Evolutionary conservation across 73 alveolate species (phyloP).

Genomic region (Paraurostyla sp.): DNA sequence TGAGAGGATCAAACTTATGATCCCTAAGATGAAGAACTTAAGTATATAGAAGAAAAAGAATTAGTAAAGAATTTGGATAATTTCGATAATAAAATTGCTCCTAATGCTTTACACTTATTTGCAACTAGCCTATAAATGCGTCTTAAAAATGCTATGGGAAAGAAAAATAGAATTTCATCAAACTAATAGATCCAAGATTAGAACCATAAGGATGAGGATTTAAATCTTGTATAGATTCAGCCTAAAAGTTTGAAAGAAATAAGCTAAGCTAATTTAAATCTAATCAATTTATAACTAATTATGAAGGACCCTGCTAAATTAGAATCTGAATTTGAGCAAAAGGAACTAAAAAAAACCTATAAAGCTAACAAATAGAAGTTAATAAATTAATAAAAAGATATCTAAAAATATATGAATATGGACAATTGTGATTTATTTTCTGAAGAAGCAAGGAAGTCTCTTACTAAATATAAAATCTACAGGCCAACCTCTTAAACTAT

Average conservation of each 20-base stretch:
- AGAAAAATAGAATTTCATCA: not conserved
- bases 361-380: not conserved
- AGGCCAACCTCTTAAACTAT: not conserved
- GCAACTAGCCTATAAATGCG: not conserved
- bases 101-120: constrained; percentile 24
- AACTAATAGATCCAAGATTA: not conserved
- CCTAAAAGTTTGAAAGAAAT: not conserved
- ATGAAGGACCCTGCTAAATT: constrained; percentile 33
- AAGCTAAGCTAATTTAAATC: constrained; percentile 12
- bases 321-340: constrained; percentile 9
- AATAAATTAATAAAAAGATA: not conserved
- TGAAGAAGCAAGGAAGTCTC: constrained; percentile 32
- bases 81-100: constrained; percentile 40
- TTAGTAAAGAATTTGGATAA: not conserved
- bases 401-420: not conserved
- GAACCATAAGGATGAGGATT: not conserved
- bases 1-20: constrained; percentile 15
- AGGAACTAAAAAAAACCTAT: not conserved
- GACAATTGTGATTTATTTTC: constrained; percentile 45
- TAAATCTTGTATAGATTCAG: not conserved
- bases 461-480: constrained; percentile 33
- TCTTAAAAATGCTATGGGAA: constrained; percentile 13
- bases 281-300: constrained; percentile 9
- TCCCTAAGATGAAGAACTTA: constrained; percentile 10
- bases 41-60: constrained; percentile 14